phyloP scores from a whole-genome alignment of 257 asterid species.

The Ophiorrhiza pumila region DNA sequence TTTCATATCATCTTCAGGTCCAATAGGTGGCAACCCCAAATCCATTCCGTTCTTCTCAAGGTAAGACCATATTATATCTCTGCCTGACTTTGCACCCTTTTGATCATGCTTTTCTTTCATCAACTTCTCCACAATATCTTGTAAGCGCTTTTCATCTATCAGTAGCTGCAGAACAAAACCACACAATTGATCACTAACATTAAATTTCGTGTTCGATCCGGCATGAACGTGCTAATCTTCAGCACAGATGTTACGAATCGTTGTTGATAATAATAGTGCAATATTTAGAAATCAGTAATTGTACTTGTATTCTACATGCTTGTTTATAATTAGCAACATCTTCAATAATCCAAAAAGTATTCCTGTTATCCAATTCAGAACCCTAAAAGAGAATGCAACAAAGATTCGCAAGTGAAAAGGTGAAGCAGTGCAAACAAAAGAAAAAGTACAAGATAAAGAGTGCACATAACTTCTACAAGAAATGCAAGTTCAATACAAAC shows the following conservation, averaged over 20 bases:
- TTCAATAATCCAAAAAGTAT: too few relatives aligned
- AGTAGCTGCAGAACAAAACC: slow-evolving; percentile 46
- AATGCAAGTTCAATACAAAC: background rate
- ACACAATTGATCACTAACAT: too few relatives aligned
- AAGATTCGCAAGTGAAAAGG: background rate
- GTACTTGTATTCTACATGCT: too few relatives aligned
- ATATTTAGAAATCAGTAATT: too few relatives aligned
- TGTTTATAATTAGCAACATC: too few relatives aligned
- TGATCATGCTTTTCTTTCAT: slow-evolving; percentile 25
- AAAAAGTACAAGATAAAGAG: background rate
- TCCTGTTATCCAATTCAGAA: too few relatives aligned
- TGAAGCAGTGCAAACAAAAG: background rate
- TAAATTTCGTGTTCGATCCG: too few relatives aligned
- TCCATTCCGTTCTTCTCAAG: slow-evolving; percentile 40
- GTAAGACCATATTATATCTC: slow-evolving; percentile 29
- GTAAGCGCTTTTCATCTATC: slow-evolving; percentile 32
- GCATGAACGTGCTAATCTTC: too few relatives aligned
- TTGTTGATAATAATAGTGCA: too few relatives aligned
- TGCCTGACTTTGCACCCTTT: slow-evolving; percentile 14
- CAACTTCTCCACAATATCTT: slow-evolving; percentile 32
- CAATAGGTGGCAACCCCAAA: slow-evolving; percentile 46
- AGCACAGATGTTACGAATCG: too few relatives aligned
- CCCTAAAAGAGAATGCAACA: too few relatives aligned
- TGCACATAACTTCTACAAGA: too few relatives aligned
- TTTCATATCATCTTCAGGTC: slow-evolving; percentile 50